phyloP scores from a whole-genome alignment of 2,329 filamentous ascomycete species.

The Xylaria sp. region DNA sequence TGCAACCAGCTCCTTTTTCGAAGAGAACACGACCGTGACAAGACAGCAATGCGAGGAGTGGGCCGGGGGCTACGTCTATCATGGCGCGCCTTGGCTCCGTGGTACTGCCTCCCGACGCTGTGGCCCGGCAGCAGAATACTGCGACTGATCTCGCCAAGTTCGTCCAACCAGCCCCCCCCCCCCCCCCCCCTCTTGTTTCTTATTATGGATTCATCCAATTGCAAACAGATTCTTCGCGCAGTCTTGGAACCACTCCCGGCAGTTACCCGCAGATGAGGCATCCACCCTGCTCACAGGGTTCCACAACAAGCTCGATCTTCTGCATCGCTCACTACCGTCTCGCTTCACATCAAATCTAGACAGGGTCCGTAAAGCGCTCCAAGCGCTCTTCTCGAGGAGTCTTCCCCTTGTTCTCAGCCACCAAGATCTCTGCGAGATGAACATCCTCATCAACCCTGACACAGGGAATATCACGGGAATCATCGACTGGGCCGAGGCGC shows the following conservation, averaged over 20 bases:
- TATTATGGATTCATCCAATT: background rate
- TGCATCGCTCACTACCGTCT: conserved; percentile 1
- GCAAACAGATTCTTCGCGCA: conserved; percentile 17
- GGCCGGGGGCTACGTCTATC: conserved; percentile 13
- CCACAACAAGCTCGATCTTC: conserved; percentile 2
- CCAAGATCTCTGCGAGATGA: conserved; percentile 23
- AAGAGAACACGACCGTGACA: background rate
- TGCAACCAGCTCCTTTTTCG: conserved; percentile 16
- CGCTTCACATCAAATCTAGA: conserved; percentile 10
- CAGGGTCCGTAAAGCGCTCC: conserved; percentile 2
- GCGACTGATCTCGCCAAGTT: conserved; percentile 12
- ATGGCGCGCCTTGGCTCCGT: background rate
- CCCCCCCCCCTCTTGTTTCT: too few species aligned
- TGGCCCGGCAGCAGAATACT: conserved; percentile 7
- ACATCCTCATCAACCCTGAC: conserved; percentile 22
- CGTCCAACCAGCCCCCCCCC: background rate
- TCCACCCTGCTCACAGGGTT: background rate
- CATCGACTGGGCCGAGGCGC: conserved; percentile 26
- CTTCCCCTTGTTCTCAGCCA: conserved; percentile 21
- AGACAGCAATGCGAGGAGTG: conserved; percentile 20
- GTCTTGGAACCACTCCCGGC: conserved; percentile 12
- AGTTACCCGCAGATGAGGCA: background rate
- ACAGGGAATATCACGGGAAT: conserved; percentile 27
- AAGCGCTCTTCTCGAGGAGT: background rate
- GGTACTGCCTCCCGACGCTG: background rate